Evolutionary conservation across 257 asterid genomes (phyloP).

Genomic region (Solanum gandarillasii): DNA sequence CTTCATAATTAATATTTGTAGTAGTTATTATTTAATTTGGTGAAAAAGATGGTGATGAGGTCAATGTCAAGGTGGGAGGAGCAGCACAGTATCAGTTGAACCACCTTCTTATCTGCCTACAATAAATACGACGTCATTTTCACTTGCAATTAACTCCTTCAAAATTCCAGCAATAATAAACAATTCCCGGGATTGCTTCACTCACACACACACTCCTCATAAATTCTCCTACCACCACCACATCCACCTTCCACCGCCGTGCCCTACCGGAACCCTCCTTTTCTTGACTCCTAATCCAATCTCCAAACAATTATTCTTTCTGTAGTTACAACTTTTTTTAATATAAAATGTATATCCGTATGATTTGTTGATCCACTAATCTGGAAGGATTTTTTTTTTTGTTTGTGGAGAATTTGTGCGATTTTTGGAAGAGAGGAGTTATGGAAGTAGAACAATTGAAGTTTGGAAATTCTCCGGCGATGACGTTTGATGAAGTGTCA

Average conservation of each 20-base stretch:
- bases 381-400: neutral
- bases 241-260: neutral
- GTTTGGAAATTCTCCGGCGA: constrained; percentile 24
- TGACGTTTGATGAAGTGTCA: constrained; percentile 63
- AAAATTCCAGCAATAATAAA: neutral
- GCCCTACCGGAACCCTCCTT: constrained; percentile 4
- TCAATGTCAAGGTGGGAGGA: neutral
- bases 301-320: neutral
- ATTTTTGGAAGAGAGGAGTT: neutral
- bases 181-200: constrained; percentile 47
- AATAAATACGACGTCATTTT: constrained; percentile 38
- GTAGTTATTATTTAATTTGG: neutral
- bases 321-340: neutral
- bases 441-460: constrained; percentile 35
- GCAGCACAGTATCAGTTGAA: neutral
- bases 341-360: neutral
- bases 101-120: neutral
- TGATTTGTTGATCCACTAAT: neutral
- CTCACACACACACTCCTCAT: constrained; percentile 16
- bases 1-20: neutral
- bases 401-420: neutral
- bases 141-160: constrained; percentile 15
- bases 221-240: neutral
- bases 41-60: neutral
- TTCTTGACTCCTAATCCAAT: constrained; percentile 32